phyloP scores from a whole-genome alignment of 345 rosid species.

The Clarkia xantiana region DNA sequence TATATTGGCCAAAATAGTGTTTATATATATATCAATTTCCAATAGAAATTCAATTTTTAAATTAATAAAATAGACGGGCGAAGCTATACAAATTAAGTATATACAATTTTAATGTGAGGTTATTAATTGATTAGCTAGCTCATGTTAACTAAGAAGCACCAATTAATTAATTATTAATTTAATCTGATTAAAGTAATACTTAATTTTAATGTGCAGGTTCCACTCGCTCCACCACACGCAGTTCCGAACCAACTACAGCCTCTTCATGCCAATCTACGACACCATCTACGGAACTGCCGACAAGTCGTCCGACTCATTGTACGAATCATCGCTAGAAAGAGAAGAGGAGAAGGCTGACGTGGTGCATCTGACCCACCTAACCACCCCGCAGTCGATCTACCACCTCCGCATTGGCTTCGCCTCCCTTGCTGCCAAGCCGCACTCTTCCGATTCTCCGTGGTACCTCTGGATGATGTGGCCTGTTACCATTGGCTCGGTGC shows the following conservation, averaged over 20 bases:
- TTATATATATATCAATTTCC: too few relatives aligned
- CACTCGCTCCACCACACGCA: constrained; percentile 60
- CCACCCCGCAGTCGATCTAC: constrained; percentile 27
- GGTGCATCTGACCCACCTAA: constrained; percentile 31
- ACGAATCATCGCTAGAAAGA: constrained; percentile 22
- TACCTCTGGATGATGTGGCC: constrained; percentile 25
- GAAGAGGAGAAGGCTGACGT: constrained; percentile 16
- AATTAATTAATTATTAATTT: too few relatives aligned
- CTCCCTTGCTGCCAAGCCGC: constrained; percentile 26
- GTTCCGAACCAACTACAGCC: constrained; percentile 40
- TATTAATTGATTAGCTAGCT: too few relatives aligned
- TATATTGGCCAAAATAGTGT: too few relatives aligned
- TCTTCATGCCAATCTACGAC: constrained; percentile 60
- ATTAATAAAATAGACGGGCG: too few relatives aligned
- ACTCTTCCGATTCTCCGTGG: constrained; percentile 7
- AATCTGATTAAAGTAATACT: too few relatives aligned
- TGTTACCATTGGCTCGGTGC: constrained; percentile 9
- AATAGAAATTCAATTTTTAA: too few relatives aligned
- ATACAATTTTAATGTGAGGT: too few relatives aligned
- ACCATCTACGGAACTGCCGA: constrained; percentile 38
- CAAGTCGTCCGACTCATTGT: constrained; percentile 15
- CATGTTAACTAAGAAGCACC: too few relatives aligned
- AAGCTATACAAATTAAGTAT: too few relatives aligned
- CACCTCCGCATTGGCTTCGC: constrained; percentile 30
- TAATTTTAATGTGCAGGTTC: constrained; percentile 15